Evolutionary conservation across 805 yeast genomes (phyloP).

Genomic region (Saccharomycopsis fibuligera): DNA sequence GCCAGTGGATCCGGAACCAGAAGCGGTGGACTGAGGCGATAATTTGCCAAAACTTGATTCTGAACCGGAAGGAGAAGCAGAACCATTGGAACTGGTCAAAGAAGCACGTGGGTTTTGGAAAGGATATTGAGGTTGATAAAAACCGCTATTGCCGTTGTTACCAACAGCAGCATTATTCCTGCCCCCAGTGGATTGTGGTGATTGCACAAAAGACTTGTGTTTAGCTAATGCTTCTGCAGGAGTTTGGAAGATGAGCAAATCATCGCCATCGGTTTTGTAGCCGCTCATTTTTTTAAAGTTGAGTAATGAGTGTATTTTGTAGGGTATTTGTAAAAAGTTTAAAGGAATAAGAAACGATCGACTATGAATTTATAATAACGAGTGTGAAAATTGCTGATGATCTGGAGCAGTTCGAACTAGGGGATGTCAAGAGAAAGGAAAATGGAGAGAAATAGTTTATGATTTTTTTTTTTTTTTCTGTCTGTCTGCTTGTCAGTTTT

Average conservation of each 20-base stretch:
- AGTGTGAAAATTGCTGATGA: too few relatives aligned
- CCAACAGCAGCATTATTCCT: too few relatives aligned
- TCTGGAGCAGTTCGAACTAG: too few relatives aligned
- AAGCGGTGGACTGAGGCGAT: constrained; percentile 20
- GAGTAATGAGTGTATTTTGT: too few relatives aligned
- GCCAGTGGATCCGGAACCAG: constrained; percentile 9
- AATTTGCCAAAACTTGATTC: constrained; percentile 16
- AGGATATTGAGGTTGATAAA: constrained; percentile 20
- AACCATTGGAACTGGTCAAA: constrained; percentile 14
- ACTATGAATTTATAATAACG: too few relatives aligned
- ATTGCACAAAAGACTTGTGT: constrained; percentile 17
- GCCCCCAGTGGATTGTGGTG: constrained; percentile 19
- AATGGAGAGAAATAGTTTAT: too few relatives aligned
- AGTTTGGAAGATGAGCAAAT: constrained; percentile 21
- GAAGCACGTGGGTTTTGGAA: constrained; percentile 18
- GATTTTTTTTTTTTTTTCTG: too few relatives aligned
- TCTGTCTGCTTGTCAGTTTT: too few relatives aligned
- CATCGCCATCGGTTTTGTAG: constrained; percentile 21
- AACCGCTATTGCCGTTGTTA: constrained; percentile 8
- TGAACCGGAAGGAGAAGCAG: constrained; percentile 17
- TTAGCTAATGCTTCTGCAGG: constrained; percentile 22
- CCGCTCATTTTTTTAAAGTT: constrained; percentile 17
- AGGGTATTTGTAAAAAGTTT: too few relatives aligned
- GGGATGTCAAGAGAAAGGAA: too few relatives aligned
- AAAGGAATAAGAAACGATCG: too few relatives aligned